Conservation (phyloP, 73 alveolate species). For the Effrenium voratum region DNA sequence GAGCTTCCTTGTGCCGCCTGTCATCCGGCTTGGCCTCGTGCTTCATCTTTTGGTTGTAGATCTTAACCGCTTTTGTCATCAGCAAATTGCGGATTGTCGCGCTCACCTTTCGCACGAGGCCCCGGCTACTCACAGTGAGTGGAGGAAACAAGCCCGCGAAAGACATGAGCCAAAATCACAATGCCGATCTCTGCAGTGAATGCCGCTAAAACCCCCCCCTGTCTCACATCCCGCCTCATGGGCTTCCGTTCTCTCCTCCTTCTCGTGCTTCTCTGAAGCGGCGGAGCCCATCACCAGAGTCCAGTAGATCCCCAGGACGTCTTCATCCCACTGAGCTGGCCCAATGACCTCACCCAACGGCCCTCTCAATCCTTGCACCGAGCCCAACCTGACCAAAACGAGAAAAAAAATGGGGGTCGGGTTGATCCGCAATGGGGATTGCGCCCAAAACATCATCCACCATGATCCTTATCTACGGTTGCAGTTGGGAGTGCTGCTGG, state of each 20-base stretch:
- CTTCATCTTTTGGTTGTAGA: constrained; percentile 11
- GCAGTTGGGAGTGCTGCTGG: no score
- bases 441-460: no score
- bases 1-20: neutral
- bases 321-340: constrained; percentile 69
- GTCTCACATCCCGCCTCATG: neutral
- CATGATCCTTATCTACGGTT: no score
- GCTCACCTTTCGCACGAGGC: no score
- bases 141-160: no score
- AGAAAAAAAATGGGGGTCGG: no score
- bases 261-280: constrained; percentile 49
- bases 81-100: constrained; percentile 44
- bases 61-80: constrained; percentile 15
- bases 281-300: constrained; percentile 61
- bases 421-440: no score
- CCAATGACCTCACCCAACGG: constrained; percentile 38
- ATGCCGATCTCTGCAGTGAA: neutral
- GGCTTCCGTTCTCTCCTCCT: constrained; percentile 54
- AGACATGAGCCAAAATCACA: no score
- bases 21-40: neutral
- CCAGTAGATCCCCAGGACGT: constrained; percentile 58
- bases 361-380: no score
- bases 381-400: no score
- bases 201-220: neutral
- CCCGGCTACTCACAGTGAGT: no score